These are phyloP conservation scores for Penicillium nucicola DNA, from an alignment of 495 filamentous ascomycete genomes.

Conservation along the genomic window DNA sequence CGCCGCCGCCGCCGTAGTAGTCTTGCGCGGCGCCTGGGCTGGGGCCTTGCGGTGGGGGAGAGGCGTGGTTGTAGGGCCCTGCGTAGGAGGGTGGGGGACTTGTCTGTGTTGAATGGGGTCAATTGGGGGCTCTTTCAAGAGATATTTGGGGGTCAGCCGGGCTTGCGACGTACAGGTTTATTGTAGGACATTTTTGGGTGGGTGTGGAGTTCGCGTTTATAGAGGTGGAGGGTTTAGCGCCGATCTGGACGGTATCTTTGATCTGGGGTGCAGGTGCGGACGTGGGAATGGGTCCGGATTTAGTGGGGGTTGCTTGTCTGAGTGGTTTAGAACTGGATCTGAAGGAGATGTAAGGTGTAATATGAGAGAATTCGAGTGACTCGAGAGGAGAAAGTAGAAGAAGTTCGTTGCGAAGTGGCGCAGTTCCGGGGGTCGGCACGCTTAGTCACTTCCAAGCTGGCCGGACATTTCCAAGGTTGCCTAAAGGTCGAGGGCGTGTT, in stretches of 20 bases:
- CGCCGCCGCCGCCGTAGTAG: slow-evolving; percentile 13
- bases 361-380: neutral
- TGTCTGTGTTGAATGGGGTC: too few relatives aligned
- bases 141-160: neutral
- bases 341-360: neutral
- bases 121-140: too few relatives aligned
- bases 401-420: neutral
- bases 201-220: too few relatives aligned
- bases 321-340: neutral
- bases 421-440: neutral
- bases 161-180: slow-evolving; percentile 32
- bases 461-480: too few relatives aligned
- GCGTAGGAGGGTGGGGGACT: slow-evolving; percentile 41
- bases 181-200: slow-evolving; percentile 30
- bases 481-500: too few relatives aligned
- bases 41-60: slow-evolving; percentile 24
- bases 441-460: neutral
- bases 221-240: neutral
- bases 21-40: slow-evolving; percentile 12
- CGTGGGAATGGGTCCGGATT: neutral
- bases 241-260: neutral
- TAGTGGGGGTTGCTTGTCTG: too few relatives aligned
- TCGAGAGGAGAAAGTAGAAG: neutral
- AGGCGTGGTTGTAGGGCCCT: slow-evolving; percentile 19
- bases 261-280: too few relatives aligned